Evolutionary conservation across 306 rosid species (phyloP).

Genomic region (Fragaria nilgerrensis): DNA sequence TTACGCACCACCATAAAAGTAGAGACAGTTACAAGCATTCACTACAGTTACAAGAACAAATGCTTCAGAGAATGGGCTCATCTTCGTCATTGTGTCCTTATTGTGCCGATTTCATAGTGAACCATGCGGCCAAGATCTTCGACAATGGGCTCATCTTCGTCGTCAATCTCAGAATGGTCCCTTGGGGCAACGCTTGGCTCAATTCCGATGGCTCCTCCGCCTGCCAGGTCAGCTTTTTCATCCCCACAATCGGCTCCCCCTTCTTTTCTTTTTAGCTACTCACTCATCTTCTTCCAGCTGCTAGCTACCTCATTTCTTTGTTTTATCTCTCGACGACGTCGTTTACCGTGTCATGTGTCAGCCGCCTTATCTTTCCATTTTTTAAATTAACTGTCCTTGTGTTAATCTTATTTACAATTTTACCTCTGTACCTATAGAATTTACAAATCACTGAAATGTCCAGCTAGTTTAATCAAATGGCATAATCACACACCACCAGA

Average conservation of each 20-base stretch:
- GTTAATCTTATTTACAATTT: not conserved
- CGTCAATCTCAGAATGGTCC: constrained; percentile 71
- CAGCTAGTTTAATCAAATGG: no score
- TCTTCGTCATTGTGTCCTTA: constrained; percentile 82
- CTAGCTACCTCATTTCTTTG: not conserved
- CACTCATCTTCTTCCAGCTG: not conserved
- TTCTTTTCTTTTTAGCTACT: not conserved
- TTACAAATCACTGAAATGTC: not conserved
- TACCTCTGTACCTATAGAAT: not conserved
- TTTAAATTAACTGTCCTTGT: not conserved
- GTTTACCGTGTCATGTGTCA: no score
- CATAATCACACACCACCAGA: no score
- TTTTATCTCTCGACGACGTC: not conserved
- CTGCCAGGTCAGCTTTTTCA: no score
- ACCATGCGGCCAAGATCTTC: constrained; percentile 60
- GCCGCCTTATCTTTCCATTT: not conserved
- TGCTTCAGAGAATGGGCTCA: no score
- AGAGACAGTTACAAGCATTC: not conserved
- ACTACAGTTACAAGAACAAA: no score
- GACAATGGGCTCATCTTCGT: constrained; percentile 61
- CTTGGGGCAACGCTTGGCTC: constrained; percentile 88
- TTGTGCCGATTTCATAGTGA: constrained; percentile 80
- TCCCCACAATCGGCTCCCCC: not conserved
- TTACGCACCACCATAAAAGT: not conserved
- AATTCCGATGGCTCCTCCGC: constrained; percentile 46